A percentile compares a stretch with the other conserved stretches of the same genome.
phyloP scores from a whole-genome alignment of 2,329 filamentous ascomycete species.

The Elsinoe australis region DNA sequence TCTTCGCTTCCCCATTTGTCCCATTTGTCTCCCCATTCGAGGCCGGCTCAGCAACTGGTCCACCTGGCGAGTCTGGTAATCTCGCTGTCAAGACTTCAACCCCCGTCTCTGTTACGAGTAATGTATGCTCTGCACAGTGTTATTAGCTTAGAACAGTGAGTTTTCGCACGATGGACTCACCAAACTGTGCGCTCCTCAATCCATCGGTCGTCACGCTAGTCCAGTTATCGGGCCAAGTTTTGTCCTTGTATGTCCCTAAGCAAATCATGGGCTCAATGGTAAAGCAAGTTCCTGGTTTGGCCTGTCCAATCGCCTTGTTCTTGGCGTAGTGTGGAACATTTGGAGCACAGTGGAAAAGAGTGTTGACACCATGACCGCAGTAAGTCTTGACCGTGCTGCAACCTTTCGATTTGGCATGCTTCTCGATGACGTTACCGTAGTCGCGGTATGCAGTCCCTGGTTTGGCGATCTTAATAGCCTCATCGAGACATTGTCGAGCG shows the following conservation, averaged over 20 bases:
- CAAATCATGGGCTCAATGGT: constrained; percentile 99
- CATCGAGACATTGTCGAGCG: constrained; percentile 79
- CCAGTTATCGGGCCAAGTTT: constrained; percentile 99
- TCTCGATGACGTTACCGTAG: constrained; percentile 91
- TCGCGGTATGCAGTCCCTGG: constrained; percentile 88
- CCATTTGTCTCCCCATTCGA: constrained; percentile 3
- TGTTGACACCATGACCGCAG: constrained; percentile 92
- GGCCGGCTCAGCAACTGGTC: constrained; percentile 45
- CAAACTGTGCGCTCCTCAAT: constrained; percentile 84
- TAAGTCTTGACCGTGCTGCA: constrained; percentile 94
- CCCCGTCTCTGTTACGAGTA: constrained; percentile 74
- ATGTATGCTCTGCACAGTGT: constrained; percentile 59
- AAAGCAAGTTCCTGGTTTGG: constrained; percentile 96
- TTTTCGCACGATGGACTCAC: too few species aligned
- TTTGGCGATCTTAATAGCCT: constrained; percentile 85
- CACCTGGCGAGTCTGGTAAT: constrained; percentile 64
- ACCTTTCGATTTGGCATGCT: constrained; percentile 74
- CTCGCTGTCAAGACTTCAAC: constrained; percentile 75
- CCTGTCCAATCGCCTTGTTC: constrained; percentile 92
- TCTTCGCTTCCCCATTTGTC: neutral
- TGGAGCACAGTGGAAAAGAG: constrained; percentile 84
- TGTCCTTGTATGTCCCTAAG: constrained; percentile 79
- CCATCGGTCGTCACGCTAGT: constrained; percentile 91
- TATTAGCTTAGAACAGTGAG: too few species aligned
- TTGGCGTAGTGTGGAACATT: constrained; percentile 97